phyloP scores from a whole-genome alignment of 139 green algal species.

The Asterochloris erici region DNA sequence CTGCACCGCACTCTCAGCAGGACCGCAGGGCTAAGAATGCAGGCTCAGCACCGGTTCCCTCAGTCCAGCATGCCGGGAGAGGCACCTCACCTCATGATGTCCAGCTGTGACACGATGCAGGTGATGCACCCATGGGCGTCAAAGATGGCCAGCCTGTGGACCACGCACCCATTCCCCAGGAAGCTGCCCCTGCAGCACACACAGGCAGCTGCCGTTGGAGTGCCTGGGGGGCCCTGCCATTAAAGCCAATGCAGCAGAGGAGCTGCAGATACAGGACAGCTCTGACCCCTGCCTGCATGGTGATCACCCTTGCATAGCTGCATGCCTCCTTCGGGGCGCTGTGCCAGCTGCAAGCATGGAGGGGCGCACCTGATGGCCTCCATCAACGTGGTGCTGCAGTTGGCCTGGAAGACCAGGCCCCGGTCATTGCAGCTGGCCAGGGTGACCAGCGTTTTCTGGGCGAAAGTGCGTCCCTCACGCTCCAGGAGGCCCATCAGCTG shows the following conservation, averaged over 20 bases:
- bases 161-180: conserved; percentile 19
- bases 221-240: no score
- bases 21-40: no score
- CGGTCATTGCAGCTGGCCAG: conserved; percentile 64
- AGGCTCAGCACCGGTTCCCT: background rate
- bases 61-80: background rate
- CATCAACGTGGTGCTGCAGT: conserved; percentile 44
- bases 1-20: no score
- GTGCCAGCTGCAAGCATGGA: background rate
- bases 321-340: background rate
- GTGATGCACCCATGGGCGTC: conserved; percentile 63
- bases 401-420: conserved; percentile 58
- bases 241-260: no score
- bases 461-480: conserved; percentile 53
- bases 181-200: conserved; percentile 22
- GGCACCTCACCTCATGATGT: conserved; percentile 2
- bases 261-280: no score
- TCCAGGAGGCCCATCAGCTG: conserved; percentile 75
- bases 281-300: no score
- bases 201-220: no score
- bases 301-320: no score
- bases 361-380: conserved; percentile 41
- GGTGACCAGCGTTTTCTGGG: conserved; percentile 56
- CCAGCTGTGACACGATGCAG: conserved; percentile 55
- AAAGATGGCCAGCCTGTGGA: conserved; percentile 55